Evolutionary conservation across 2,329 filamentous ascomycete genomes (phyloP).

Genomic region (Penicillium rolfsii): DNA sequence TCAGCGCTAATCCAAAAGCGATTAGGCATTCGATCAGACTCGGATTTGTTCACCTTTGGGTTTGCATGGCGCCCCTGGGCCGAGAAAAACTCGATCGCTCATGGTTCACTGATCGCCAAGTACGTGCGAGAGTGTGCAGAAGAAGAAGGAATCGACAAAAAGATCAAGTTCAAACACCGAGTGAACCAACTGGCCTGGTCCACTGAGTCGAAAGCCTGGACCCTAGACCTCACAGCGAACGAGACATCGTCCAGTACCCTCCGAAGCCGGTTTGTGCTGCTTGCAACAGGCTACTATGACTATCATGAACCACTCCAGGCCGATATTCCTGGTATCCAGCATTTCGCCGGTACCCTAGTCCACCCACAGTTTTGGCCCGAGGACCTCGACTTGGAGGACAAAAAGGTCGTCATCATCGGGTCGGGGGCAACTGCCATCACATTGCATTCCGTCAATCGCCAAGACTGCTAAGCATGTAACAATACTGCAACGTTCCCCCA

Average conservation of each 20-base stretch:
- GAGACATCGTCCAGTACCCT: slow-evolving; percentile 23
- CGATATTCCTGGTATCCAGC: slow-evolving; percentile 65
- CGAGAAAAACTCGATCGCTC: slow-evolving; percentile 51
- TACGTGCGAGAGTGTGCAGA: slow-evolving; percentile 57
- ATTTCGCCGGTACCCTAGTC: slow-evolving; percentile 63
- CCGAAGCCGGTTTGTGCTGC: slow-evolving; percentile 53
- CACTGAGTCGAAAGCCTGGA: slow-evolving; percentile 56
- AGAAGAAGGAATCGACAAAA: slow-evolving; percentile 54
- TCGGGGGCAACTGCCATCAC: slow-evolving; percentile 77
- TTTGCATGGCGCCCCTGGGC: slow-evolving; percentile 71
- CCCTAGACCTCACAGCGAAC: slow-evolving; percentile 42
- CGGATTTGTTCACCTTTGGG: slow-evolving; percentile 61
- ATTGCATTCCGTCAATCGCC: slow-evolving; percentile 67
- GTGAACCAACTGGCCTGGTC: slow-evolving; percentile 57
- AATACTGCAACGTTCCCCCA: slow-evolving; percentile 76
- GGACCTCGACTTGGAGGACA: slow-evolving; percentile 63
- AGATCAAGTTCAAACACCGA: slow-evolving; percentile 56
- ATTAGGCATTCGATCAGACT: slow-evolving; percentile 62
- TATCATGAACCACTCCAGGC: slow-evolving; percentile 64
- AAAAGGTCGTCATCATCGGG: slow-evolving; percentile 70
- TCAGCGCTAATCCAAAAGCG: not conserved
- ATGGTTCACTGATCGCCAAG: slow-evolving; percentile 52
- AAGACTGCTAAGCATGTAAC: slow-evolving; percentile 67
- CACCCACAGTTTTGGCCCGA: slow-evolving; percentile 76
- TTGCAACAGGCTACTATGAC: slow-evolving; percentile 70